These are phyloP conservation scores for Candida tibetensis DNA, from an alignment of 805 yeast species.

Conservation along the genomic window DNA sequence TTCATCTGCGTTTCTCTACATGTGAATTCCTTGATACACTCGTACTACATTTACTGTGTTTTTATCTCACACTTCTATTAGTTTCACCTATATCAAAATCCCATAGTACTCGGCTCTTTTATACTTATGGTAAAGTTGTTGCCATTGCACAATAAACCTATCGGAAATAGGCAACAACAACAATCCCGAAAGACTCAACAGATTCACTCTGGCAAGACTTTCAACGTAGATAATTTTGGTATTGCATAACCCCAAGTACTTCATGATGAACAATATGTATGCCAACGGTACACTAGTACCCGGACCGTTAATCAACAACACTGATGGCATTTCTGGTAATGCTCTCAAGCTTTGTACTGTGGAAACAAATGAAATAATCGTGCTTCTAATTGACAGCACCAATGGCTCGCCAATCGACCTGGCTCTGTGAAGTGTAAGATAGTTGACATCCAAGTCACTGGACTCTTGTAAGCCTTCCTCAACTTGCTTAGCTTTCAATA, in stretches of 20 bases:
- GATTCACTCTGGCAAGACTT: conserved; percentile 77
- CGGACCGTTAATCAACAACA: conserved; percentile 70
- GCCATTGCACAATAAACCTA: conserved; percentile 91
- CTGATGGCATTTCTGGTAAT: conserved; percentile 35
- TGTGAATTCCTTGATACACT: too few species aligned
- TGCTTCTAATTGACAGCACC: conserved; percentile 45
- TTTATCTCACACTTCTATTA: too few species aligned
- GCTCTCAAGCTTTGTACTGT: conserved; percentile 25
- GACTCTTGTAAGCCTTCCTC: conserved; percentile 25
- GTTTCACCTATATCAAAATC: conserved; percentile 65
- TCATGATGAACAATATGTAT: conserved; percentile 50
- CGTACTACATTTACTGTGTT: too few species aligned
- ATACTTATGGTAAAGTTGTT: conserved; percentile 48
- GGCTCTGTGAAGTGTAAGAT: conserved; percentile 50
- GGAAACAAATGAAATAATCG: conserved; percentile 35
- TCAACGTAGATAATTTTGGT: conserved; percentile 77
- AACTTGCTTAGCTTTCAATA: conserved; percentile 35
- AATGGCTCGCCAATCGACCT: conserved; percentile 58
- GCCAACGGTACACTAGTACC: conserved; percentile 77
- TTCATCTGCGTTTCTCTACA: too few species aligned
- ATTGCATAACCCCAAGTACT: conserved; percentile 42
- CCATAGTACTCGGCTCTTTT: conserved; percentile 74
- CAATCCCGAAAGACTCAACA: conserved; percentile 73
- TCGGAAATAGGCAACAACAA: conserved; percentile 69
- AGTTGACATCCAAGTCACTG: conserved; percentile 6